phyloP scores from a whole-genome alignment of 2,329 filamentous ascomycete genomes.

The Curvularia sp. region DNA sequence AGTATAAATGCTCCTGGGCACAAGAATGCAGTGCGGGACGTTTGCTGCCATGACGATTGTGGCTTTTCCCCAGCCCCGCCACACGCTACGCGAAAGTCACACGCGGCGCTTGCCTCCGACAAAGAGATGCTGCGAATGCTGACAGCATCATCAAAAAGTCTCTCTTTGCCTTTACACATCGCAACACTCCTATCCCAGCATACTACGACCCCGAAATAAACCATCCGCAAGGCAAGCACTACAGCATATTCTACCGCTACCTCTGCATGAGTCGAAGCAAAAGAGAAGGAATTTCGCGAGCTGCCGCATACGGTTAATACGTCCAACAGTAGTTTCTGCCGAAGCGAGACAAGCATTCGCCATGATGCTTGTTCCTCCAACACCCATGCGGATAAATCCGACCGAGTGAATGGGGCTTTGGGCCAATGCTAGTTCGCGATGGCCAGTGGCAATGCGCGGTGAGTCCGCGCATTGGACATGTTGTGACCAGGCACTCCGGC shows the following conservation, averaged over 20 bases:
- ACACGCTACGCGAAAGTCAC: constrained; percentile 1
- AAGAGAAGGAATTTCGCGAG: constrained; percentile 8
- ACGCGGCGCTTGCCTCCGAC: neutral
- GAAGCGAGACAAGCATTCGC: constrained; percentile 35
- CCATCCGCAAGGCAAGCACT: neutral
- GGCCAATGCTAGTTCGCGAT: neutral
- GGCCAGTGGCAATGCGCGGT: neutral
- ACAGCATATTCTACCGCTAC: neutral
- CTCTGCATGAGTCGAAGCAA: neutral
- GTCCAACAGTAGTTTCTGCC: constrained; percentile 23
- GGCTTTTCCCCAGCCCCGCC: constrained; percentile 1
- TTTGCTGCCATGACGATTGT: neutral
- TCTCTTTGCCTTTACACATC: neutral
- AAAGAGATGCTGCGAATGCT: neutral
- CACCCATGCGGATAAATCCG: neutral
- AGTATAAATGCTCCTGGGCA: neutral
- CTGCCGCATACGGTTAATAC: constrained; percentile 30
- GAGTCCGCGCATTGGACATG: constrained; percentile 7
- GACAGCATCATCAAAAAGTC: neutral
- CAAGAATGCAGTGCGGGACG: neutral
- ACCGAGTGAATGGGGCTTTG: neutral
- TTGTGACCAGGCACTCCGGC: neutral
- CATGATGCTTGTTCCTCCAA: constrained; percentile 29
- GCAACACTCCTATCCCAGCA: neutral
- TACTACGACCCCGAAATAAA: neutral